These are phyloP conservation scores for Nemania serpens DNA, from an alignment of 2,329 filamentous ascomycete genomes.

Conservation along the genomic window DNA sequence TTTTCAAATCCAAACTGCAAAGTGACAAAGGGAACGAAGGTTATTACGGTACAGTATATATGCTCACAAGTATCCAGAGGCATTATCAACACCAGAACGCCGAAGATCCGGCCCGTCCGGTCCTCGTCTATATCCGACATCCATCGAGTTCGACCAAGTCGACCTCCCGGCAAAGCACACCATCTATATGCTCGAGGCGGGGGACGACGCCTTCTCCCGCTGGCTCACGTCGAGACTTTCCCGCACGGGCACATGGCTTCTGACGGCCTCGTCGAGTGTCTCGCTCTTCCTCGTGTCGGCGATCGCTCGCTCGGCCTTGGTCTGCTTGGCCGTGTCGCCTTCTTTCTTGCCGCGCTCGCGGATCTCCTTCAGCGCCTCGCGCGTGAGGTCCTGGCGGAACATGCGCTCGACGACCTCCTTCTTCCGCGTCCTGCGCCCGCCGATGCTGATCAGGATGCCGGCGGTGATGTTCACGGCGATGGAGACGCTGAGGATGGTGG, in stretches of 20 bases:
- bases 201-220: not conserved
- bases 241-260: constrained; percentile 26
- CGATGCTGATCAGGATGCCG: constrained; percentile 75
- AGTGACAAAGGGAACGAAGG: too few species aligned
- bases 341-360: constrained; percentile 53
- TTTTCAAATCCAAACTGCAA: too few species aligned
- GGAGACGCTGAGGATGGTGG: constrained; percentile 78
- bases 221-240: constrained; percentile 16
- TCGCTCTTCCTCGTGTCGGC: constrained; percentile 36
- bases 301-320: constrained; percentile 36
- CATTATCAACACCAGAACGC: too few species aligned
- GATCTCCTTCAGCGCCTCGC: constrained; percentile 53
- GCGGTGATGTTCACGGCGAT: constrained; percentile 79
- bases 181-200: not conserved
- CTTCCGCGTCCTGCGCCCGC: constrained; percentile 78
- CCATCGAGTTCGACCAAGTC: not conserved
- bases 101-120: too few species aligned
- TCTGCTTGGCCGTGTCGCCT: constrained; percentile 37
- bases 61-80: too few species aligned
- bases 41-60: too few species aligned
- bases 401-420: constrained; percentile 82
- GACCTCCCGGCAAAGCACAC: not conserved
- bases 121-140: not conserved
- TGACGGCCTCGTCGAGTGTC: constrained; percentile 32
- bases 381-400: constrained; percentile 75